These are phyloP conservation scores for Aspergillus amoenus DNA, from an alignment of 2,329 filamentous ascomycete genomes.

Conservation along the genomic window DNA sequence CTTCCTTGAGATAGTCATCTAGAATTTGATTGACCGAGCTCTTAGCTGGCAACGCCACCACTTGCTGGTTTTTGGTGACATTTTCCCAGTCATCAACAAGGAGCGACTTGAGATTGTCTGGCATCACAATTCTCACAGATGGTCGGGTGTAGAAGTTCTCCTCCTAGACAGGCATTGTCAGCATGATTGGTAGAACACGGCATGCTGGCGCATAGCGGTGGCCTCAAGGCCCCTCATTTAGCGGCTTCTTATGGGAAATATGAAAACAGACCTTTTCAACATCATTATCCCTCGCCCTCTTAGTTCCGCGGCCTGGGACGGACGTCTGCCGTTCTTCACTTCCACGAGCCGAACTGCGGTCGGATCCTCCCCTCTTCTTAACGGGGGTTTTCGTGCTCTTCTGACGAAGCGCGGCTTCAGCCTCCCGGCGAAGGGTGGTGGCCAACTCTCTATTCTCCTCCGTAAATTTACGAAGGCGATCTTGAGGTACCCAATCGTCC, in stretches of 20 bases:
- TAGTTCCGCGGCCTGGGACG: slow-evolving; percentile 44
- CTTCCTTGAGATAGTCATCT: slow-evolving; percentile 73
- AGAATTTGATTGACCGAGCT: slow-evolving; percentile 76
- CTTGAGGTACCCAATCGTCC: slow-evolving; percentile 97
- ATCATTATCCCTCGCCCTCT: slow-evolving; percentile 47
- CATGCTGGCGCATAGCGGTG: not conserved
- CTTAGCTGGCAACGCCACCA: slow-evolving; percentile 78
- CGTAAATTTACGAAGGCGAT: slow-evolving; percentile 89
- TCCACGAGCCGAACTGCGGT: slow-evolving; percentile 43
- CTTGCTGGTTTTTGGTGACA: slow-evolving; percentile 89
- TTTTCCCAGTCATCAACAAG: slow-evolving; percentile 99
- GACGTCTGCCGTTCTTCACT: slow-evolving; percentile 48
- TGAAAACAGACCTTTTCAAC: slow-evolving; percentile 46
- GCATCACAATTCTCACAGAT: slow-evolving; percentile 80
- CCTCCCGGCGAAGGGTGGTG: slow-evolving; percentile 46
- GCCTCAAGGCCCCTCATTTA: slow-evolving; percentile 2
- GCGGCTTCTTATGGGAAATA: not conserved
- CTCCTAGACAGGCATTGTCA: slow-evolving; percentile 59
- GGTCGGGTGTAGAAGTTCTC: slow-evolving; percentile 81
- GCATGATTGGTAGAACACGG: not conserved
- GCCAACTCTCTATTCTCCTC: slow-evolving; percentile 94
- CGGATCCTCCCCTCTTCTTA: slow-evolving; percentile 44
- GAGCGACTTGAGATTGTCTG: slow-evolving; percentile 85
- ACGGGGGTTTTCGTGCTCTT: slow-evolving; percentile 33
- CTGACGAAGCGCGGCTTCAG: slow-evolving; percentile 35